Evolutionary conservation across 352 stramenopile genomes (phyloP).

Genomic region (Pythium rhizo-oryzae): DNA sequence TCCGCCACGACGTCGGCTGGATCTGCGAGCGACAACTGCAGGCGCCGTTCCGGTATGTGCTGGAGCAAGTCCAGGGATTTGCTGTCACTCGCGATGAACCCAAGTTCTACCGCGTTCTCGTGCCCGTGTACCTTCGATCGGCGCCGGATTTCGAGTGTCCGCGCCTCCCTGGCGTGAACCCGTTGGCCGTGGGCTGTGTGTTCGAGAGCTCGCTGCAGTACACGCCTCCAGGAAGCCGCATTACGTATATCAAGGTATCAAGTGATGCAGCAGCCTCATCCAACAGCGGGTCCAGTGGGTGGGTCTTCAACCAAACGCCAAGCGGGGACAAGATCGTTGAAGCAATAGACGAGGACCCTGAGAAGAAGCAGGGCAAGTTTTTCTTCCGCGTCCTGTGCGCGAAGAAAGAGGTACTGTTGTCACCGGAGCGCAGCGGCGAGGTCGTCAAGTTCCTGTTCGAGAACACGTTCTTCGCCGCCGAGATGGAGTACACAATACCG

Average conservation of each 20-base stretch:
- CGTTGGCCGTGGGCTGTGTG: conserved; percentile 67
- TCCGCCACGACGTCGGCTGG: conserved; percentile 81
- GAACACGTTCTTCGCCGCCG: conserved; percentile 73
- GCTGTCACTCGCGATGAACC: conserved; percentile 64
- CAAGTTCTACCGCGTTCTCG: conserved; percentile 78
- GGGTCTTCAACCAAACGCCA: conserved; percentile 69
- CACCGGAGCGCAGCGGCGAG: conserved; percentile 66
- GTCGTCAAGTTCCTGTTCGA: conserved; percentile 66
- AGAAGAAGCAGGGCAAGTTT: conserved; percentile 84
- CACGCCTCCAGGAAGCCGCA: conserved; percentile 67
- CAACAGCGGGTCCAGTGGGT: conserved; percentile 55
- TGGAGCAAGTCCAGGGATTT: conserved; percentile 76
- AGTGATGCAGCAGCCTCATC: conserved; percentile 42
- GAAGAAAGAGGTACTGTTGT: conserved; percentile 78
- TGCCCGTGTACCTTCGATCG: conserved; percentile 67
- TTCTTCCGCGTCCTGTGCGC: conserved; percentile 74
- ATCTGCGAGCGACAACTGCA: conserved; percentile 67
- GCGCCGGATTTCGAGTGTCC: conserved; percentile 80
- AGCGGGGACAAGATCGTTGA: conserved; percentile 71
- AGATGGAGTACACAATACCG: conserved; percentile 83
- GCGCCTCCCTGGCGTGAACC: conserved; percentile 62
- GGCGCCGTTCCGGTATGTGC: conserved; percentile 47
- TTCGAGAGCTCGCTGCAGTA: conserved; percentile 84
- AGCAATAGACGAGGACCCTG: conserved; percentile 67
- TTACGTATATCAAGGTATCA: conserved; percentile 83